Conservation (phyloP, 768 basidiomycete species). For the Russula compacta region DNA sequence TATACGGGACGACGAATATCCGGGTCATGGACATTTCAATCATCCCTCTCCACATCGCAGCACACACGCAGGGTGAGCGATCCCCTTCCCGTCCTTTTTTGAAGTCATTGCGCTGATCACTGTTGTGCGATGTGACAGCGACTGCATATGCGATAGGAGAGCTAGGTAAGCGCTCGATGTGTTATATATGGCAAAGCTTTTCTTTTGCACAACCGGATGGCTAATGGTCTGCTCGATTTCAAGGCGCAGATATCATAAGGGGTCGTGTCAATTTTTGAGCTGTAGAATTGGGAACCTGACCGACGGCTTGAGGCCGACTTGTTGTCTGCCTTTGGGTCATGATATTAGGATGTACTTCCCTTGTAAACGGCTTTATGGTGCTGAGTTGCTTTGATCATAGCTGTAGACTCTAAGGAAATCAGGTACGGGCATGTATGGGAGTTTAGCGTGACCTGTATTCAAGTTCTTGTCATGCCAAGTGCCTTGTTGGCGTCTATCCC, state of each 20-base stretch:
- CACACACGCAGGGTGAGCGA: constrained; percentile 19
- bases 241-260: constrained; percentile 17
- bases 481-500: no score
- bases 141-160: constrained; percentile 18
- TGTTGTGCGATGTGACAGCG: not conserved
- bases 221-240: not conserved
- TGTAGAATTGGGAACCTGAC: not conserved
- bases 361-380: no score
- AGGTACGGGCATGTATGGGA: not conserved
- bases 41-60: constrained; percentile 24
- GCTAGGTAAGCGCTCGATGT: not conserved
- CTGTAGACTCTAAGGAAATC: no score
- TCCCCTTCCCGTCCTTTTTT: not conserved
- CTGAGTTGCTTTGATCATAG: no score
- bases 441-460: no score
- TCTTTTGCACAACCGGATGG: not conserved
- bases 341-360: not conserved
- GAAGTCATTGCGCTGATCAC: not conserved
- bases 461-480: no score
- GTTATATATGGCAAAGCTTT: no score
- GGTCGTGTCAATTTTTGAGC: constrained; percentile 7
- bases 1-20: constrained; percentile 27
- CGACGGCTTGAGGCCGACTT: not conserved
- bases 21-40: constrained; percentile 27
- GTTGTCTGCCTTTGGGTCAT: not conserved